Conservation (phyloP, 352 stramenopile species). For the Globisporangium spiculum region DNA sequence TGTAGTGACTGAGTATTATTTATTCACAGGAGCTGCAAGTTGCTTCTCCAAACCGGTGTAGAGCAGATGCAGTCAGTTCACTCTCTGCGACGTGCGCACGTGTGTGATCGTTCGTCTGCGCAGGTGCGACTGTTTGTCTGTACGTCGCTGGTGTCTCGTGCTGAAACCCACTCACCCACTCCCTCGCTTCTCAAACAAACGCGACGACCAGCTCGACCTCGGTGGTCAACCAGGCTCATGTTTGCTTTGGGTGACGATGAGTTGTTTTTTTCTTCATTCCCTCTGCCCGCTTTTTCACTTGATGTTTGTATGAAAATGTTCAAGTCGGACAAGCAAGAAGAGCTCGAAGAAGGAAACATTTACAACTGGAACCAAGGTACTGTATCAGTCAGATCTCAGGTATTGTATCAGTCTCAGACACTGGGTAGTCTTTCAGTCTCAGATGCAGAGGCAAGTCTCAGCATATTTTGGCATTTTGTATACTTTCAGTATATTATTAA, state of each 20-base stretch:
- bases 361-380: background rate
- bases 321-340: too few relatives aligned
- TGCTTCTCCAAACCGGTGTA: conserved; percentile 12
- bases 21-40: conserved; percentile 7
- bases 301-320: too few relatives aligned
- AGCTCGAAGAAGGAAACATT: background rate
- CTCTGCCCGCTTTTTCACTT: too few relatives aligned
- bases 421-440: background rate
- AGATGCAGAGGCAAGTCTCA: too few relatives aligned
- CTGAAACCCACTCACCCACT: background rate
- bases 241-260: too few relatives aligned
- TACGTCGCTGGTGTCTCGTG: background rate
- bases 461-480: too few relatives aligned
- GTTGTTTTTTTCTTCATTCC: background rate
- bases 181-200: background rate
- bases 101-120: background rate
- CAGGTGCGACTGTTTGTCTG: background rate
- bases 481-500: too few relatives aligned
- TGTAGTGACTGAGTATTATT: background rate
- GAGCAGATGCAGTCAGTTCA: background rate
- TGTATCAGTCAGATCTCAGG: background rate
- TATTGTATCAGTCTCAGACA: background rate
- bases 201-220: background rate
- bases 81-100: conserved; percentile 1
- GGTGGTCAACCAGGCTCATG: background rate